Conservation (phyloP, 805 yeast genomes). For the Sugiyamaella boreocaroliniensis region DNA sequence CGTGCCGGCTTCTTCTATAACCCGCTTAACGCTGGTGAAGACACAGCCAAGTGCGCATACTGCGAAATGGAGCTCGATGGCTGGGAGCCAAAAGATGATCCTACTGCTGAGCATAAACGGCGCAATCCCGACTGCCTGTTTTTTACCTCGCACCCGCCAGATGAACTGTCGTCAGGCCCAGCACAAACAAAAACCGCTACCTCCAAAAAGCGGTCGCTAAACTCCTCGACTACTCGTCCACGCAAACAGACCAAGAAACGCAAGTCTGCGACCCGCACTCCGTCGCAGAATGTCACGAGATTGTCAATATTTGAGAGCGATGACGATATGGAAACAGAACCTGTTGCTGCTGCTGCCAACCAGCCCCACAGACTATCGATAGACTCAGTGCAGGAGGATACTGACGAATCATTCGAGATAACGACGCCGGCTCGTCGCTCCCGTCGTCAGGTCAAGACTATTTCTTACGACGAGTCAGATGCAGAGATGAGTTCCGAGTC, state of each 20-base stretch:
- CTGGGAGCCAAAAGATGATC: conserved; percentile 65
- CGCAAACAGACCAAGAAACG: background rate
- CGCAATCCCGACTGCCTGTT: conserved; percentile 39
- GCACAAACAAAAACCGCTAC: background rate
- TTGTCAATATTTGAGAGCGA: conserved; percentile 1
- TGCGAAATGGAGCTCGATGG: conserved; percentile 62
- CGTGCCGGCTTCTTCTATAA: conserved; percentile 59
- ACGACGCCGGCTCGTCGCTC: too few relatives aligned
- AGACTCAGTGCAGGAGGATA: too few relatives aligned
- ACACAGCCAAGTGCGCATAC: conserved; percentile 54
- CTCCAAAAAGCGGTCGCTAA: background rate
- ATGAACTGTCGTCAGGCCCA: background rate
- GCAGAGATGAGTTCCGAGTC: background rate
- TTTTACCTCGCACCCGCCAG: conserved; percentile 23
- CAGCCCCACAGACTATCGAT: too few relatives aligned
- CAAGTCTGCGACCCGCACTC: background rate
- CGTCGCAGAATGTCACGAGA: background rate
- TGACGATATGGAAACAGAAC: background rate
- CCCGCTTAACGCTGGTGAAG: conserved; percentile 44
- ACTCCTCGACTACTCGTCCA: background rate
- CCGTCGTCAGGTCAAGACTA: background rate
- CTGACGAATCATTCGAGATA: too few relatives aligned
- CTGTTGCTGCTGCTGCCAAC: background rate
- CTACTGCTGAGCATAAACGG: conserved; percentile 49
- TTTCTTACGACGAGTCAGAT: background rate